Percentiles rank a stretch among this genome's conserved stretches.
phyloP scores from a whole-genome alignment of 176 grass and related monocot species.

The Melocanna baccifera region DNA sequence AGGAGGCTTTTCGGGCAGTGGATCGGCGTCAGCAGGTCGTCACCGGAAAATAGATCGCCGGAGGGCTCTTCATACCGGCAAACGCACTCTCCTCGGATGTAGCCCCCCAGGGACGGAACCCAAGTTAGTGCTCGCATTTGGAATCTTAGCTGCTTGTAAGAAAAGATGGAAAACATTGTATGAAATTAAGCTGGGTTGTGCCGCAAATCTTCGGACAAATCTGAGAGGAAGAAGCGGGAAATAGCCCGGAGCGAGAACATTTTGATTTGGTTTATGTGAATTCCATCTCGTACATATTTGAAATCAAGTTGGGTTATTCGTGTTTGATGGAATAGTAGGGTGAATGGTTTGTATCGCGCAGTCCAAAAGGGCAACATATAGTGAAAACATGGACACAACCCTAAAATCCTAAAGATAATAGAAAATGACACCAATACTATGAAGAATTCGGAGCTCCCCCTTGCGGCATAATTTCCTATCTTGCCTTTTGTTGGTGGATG shows the following conservation, averaged over 20 bases:
- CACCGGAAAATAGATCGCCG: constrained; percentile 38
- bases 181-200: constrained; percentile 35
- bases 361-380: too few relatives aligned
- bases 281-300: constrained; percentile 58
- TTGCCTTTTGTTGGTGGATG: neutral
- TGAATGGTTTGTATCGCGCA: too few relatives aligned
- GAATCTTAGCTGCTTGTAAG: constrained; percentile 45
- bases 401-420: too few relatives aligned
- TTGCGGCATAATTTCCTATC: neutral
- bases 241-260: constrained; percentile 30
- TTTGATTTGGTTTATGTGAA: constrained; percentile 55
- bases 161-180: constrained; percentile 45
- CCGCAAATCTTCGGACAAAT: constrained; percentile 25
- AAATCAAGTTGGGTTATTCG: constrained; percentile 44
- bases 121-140: constrained; percentile 19
- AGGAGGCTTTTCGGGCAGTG: constrained; percentile 54
- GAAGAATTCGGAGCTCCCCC: neutral
- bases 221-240: constrained; percentile 34
- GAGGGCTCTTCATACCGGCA: constrained; percentile 48
- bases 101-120: constrained; percentile 14
- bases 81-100: constrained; percentile 60
- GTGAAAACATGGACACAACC: too few relatives aligned
- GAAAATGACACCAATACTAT: too few relatives aligned
- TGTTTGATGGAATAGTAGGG: too few relatives aligned
- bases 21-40: constrained; percentile 36